A percentile compares a stretch with the other conserved stretches of the same genome.
Evolutionary conservation across 2,329 filamentous ascomycete species (phyloP).

Genomic region (Huntiella moniliformis): DNA sequence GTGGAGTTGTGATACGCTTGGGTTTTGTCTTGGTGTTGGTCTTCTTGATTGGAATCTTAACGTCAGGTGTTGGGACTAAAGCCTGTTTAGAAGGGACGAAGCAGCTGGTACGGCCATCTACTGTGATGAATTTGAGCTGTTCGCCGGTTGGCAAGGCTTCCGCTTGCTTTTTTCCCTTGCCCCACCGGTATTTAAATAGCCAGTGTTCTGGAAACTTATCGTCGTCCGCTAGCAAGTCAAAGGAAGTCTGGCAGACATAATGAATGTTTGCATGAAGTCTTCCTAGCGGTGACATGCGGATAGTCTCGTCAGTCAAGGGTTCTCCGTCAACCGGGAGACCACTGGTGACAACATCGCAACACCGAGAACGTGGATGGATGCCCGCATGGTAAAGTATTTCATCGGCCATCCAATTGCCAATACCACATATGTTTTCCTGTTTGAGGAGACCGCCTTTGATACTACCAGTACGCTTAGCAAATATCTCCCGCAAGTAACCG

Average conservation of each 20-base stretch:
- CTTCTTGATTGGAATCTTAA: conserved; percentile 17
- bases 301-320: neutral
- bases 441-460: conserved; percentile 80
- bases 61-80: conserved; percentile 12
- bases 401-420: conserved; percentile 95
- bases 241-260: conserved; percentile 62
- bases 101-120: conserved; percentile 80
- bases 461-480: conserved; percentile 61
- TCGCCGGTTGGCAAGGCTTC: conserved; percentile 61
- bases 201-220: conserved; percentile 69
- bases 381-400: conserved; percentile 80
- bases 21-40: neutral
- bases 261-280: conserved; percentile 51
- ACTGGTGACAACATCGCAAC: conserved; percentile 57
- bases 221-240: conserved; percentile 63
- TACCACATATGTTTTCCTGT: conserved; percentile 73
- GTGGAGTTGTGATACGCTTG: too few species aligned
- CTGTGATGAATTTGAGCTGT: conserved; percentile 69
- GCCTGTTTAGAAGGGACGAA: conserved; percentile 62
- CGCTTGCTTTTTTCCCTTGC: conserved; percentile 63
- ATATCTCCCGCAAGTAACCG: conserved; percentile 51
- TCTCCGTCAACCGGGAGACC: neutral
- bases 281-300: neutral
- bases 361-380: conserved; percentile 85
- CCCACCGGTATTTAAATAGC: conserved; percentile 79